A percentile compares a stretch with the other conserved stretches of the same genome.
These are phyloP conservation scores for Cordyceps cicadae DNA, from an alignment of 2,329 filamentous ascomycete species.

Conservation along the genomic window DNA sequence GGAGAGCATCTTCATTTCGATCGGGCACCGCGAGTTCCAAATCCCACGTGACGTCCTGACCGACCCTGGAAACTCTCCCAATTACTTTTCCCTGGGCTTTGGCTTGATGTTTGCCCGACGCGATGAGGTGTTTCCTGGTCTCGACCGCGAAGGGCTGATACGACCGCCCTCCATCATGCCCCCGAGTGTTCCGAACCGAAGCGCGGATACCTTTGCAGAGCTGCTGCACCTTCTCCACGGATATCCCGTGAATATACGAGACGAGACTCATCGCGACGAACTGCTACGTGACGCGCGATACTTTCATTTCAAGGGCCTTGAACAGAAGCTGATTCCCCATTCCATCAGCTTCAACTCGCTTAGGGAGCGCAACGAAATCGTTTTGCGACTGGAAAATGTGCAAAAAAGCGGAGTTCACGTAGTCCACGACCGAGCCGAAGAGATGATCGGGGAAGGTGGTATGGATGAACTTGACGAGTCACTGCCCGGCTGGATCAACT, in stretches of 20 bases:
- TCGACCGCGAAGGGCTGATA: slow-evolving; percentile 69
- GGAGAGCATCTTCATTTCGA: slow-evolving; percentile 84
- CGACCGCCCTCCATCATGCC: slow-evolving; percentile 81
- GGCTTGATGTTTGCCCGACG: slow-evolving; percentile 77
- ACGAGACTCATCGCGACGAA: slow-evolving; percentile 66
- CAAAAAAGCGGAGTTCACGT: slow-evolving; percentile 76
- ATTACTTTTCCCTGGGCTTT: slow-evolving; percentile 91
- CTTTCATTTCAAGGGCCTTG: slow-evolving; percentile 84
- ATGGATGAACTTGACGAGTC: slow-evolving; percentile 19
- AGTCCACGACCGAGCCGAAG: slow-evolving; percentile 33
- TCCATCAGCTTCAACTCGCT: slow-evolving; percentile 66
- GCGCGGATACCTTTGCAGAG: slow-evolving; percentile 76
- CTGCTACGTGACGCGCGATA: slow-evolving; percentile 83
- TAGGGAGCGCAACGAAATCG: slow-evolving; percentile 63
- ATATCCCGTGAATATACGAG: slow-evolving; percentile 69
- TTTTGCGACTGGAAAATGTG: slow-evolving; percentile 75
- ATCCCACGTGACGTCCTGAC: slow-evolving; percentile 84
- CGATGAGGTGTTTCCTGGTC: slow-evolving; percentile 74
- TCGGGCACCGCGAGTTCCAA: slow-evolving; percentile 79
- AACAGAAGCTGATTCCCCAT: slow-evolving; percentile 78
- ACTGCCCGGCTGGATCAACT: slow-evolving; percentile 55
- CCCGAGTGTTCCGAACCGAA: slow-evolving; percentile 71
- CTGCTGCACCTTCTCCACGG: slow-evolving; percentile 74
- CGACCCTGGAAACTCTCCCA: slow-evolving; percentile 80
- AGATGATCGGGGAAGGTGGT: background rate